These are phyloP conservation scores for Cadophora sp. DNA, from an alignment of 2,329 filamentous ascomycete genomes.

Conservation along the genomic window DNA sequence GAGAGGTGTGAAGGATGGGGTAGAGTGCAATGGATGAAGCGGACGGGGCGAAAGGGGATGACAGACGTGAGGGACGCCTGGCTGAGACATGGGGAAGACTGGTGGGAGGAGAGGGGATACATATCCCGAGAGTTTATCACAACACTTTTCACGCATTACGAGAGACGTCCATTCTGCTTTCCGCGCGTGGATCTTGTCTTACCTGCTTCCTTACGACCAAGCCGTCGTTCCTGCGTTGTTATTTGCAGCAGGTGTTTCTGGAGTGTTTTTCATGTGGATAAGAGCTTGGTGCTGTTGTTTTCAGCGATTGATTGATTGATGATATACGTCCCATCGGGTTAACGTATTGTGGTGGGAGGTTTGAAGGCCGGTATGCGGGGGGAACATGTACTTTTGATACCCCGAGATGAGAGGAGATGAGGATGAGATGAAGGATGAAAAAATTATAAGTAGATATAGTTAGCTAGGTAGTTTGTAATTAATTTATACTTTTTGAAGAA, in stretches of 20 bases:
- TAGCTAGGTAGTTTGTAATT: slow-evolving; percentile 8
- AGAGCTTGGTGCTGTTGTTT: not conserved
- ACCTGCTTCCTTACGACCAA: not conserved
- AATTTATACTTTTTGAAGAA: not conserved
- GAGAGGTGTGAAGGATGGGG: not conserved
- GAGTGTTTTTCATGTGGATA: not conserved
- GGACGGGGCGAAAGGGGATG: not conserved
- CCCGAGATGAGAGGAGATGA: slow-evolving; percentile 12
- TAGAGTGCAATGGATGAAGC: no score
- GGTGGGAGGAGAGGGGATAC: not conserved
- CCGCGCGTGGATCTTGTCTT: not conserved
- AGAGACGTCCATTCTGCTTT: not conserved
- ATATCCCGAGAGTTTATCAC: not conserved
- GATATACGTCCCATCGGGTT: not conserved
- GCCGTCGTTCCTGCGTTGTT: not conserved
- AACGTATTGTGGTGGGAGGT: not conserved
- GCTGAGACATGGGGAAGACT: not conserved
- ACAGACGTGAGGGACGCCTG: not conserved
- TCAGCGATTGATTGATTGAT: not conserved
- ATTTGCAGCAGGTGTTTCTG: slow-evolving; percentile 7
- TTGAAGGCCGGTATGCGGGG: slow-evolving; percentile 4
- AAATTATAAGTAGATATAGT: not conserved
- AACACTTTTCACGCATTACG: not conserved
- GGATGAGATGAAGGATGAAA: no score
- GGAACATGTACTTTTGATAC: slow-evolving; percentile 6